Percentiles rank a stretch among this genome's conserved stretches.
These are phyloP conservation scores for Bruguiera parviflora DNA, from an alignment of 345 rosid species.

Conservation along the genomic window DNA sequence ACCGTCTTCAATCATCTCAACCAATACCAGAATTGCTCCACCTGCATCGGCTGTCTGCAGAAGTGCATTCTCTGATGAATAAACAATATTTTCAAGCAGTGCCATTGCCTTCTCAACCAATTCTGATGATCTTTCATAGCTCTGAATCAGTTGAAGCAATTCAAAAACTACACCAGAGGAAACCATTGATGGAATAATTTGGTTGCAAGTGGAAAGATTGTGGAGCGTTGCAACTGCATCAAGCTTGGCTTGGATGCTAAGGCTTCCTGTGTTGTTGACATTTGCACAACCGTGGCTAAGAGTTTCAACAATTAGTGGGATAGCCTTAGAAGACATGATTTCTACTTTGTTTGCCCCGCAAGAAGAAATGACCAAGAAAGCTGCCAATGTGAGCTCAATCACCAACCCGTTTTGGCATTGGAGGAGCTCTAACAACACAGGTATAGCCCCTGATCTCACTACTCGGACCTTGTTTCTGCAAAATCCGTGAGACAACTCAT, in stretches of 20 bases:
- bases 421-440: conserved; percentile 55
- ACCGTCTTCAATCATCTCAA: conserved; percentile 80
- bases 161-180: conserved; percentile 45
- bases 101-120: conserved; percentile 56
- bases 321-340: conserved; percentile 57
- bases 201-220: conserved; percentile 64
- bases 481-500: background rate
- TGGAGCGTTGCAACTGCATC: conserved; percentile 72
- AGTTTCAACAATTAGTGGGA: conserved; percentile 41
- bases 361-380: conserved; percentile 68
- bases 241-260: conserved; percentile 43
- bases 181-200: conserved; percentile 44
- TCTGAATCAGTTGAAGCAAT: conserved; percentile 48
- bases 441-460: conserved; percentile 57
- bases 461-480: conserved; percentile 72
- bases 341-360: conserved; percentile 56
- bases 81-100: conserved; percentile 46
- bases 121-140: conserved; percentile 43
- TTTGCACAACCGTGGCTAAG: conserved; percentile 16
- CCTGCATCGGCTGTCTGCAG: conserved; percentile 26
- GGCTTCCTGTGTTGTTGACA: conserved; percentile 3
- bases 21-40: conserved; percentile 54
- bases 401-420: conserved; percentile 37
- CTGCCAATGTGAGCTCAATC: conserved; percentile 50
- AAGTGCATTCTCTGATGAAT: conserved; percentile 40